Evolutionary conservation across 805 yeast species (phyloP).

Genomic region (Candida ipomoeae): DNA sequence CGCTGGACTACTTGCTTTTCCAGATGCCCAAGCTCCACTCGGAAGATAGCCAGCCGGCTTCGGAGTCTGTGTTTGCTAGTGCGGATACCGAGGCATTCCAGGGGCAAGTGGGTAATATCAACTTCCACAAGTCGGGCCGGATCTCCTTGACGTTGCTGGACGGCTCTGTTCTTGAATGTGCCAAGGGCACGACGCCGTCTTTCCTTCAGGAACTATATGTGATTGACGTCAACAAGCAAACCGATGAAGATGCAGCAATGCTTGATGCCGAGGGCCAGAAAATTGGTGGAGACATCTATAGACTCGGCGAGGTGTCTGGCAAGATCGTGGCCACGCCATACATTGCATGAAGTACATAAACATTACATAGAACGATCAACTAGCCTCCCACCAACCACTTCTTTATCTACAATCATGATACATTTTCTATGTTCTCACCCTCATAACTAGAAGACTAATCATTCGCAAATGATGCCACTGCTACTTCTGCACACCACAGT

Average conservation of each 20-base stretch:
- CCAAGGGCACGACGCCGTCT: slow-evolving; percentile 63
- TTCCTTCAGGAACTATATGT: slow-evolving; percentile 72
- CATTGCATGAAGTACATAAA: slow-evolving; percentile 3
- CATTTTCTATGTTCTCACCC: too few species aligned
- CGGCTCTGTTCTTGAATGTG: slow-evolving; percentile 57
- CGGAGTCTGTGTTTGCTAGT: slow-evolving; percentile 10
- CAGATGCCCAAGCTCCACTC: slow-evolving; percentile 51
- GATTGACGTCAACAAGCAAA: slow-evolving; percentile 36
- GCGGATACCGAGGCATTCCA: slow-evolving; percentile 10
- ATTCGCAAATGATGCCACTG: too few species aligned
- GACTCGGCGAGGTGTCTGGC: slow-evolving; percentile 15
- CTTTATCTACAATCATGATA: too few species aligned
- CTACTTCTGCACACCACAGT: too few species aligned
- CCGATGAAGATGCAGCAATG: slow-evolving; percentile 23
- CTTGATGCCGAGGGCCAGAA: slow-evolving; percentile 16
- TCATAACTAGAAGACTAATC: too few species aligned
- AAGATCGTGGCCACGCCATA: slow-evolving; percentile 20
- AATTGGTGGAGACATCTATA: slow-evolving; percentile 15
- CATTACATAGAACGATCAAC: neutral
- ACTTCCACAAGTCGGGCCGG: slow-evolving; percentile 82
- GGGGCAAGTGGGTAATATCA: slow-evolving; percentile 70
- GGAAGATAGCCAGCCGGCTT: slow-evolving; percentile 20
- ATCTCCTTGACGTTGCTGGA: slow-evolving; percentile 71
- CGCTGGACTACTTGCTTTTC: slow-evolving; percentile 32
- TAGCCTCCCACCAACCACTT: neutral